phyloP scores from a whole-genome alignment of 257 asterid species.

The Craterostigma plantagineum region DNA sequence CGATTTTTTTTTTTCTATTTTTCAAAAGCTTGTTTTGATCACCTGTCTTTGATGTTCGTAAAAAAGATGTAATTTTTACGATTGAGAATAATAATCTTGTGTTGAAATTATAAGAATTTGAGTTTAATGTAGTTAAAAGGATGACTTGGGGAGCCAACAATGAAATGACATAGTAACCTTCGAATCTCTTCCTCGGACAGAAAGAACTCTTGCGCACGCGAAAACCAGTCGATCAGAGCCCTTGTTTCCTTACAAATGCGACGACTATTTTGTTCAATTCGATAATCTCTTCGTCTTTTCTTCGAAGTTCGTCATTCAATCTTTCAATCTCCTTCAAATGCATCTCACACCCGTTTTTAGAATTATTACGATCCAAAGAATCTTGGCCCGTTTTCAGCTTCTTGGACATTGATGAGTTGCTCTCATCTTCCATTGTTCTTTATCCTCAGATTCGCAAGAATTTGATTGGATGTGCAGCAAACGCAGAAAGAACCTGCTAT shows the following conservation, averaged over 20 bases:
- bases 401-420: constrained; percentile 13
- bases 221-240: too few relatives aligned
- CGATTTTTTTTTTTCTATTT: too few relatives aligned
- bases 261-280: constrained; percentile 47
- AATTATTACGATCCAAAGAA: constrained; percentile 13
- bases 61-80: too few relatives aligned
- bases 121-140: too few relatives aligned
- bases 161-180: too few relatives aligned
- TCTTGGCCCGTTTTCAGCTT: constrained; percentile 20
- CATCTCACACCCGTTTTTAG: constrained; percentile 16
- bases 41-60: too few relatives aligned
- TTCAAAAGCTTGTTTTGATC: too few relatives aligned
- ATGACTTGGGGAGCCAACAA: too few relatives aligned
- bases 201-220: too few relatives aligned
- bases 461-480: constrained; percentile 19
- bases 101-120: too few relatives aligned
- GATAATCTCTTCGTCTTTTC: constrained; percentile 53
- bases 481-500: constrained; percentile 24
- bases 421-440: constrained; percentile 25
- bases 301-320: constrained; percentile 34
- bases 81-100: too few relatives aligned
- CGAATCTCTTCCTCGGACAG: too few relatives aligned
- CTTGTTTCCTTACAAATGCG: constrained; percentile 71
- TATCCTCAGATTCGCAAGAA: constrained; percentile 14
- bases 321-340: constrained; percentile 39